Conservation (phyloP, 192 early-diverging fungal species). For the Coemansia biformis region DNA sequence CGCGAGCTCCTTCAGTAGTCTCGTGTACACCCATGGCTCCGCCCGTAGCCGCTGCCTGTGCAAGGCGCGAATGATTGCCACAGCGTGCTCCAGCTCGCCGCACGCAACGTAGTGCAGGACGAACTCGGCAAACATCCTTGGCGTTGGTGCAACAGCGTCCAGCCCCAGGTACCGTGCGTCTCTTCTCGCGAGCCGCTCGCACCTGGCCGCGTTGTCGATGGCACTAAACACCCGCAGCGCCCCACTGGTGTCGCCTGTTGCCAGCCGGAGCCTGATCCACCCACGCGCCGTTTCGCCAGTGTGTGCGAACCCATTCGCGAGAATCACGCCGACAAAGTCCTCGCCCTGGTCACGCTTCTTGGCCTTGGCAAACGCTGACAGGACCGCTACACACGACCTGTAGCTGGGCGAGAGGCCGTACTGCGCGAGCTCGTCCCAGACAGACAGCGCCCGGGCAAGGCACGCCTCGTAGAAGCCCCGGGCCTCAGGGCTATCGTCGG, state of each 20-base stretch:
- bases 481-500: not conserved
- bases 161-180: slow-evolving; percentile 13
- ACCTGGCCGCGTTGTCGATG: slow-evolving; percentile 10
- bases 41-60: slow-evolving; percentile 7
- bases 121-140: slow-evolving; percentile 19
- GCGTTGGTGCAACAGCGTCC: slow-evolving; percentile 1
- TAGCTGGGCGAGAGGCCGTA: slow-evolving; percentile 3
- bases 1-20: slow-evolving; percentile 9
- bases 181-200: slow-evolving; percentile 1
- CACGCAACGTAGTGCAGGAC: slow-evolving; percentile 8
- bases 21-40: slow-evolving; percentile 10
- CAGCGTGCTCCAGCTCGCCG: slow-evolving; percentile 1
- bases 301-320: slow-evolving; percentile 5
- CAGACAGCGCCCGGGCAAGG: slow-evolving; percentile 11
- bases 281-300: slow-evolving; percentile 7
- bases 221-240: slow-evolving; percentile 20
- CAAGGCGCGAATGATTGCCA: slow-evolving; percentile 20
- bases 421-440: slow-evolving; percentile 25
- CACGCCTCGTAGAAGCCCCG: slow-evolving; percentile 2
- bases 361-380: slow-evolving; percentile 16
- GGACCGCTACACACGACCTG: slow-evolving; percentile 9
- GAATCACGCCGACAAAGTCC: slow-evolving; percentile 11
- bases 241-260: slow-evolving; percentile 6
- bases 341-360: slow-evolving; percentile 13
- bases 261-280: slow-evolving; percentile 26